These are phyloP conservation scores for Escovopsis sp. DNA, from an alignment of 2,329 filamentous ascomycete species.

Conservation along the genomic window DNA sequence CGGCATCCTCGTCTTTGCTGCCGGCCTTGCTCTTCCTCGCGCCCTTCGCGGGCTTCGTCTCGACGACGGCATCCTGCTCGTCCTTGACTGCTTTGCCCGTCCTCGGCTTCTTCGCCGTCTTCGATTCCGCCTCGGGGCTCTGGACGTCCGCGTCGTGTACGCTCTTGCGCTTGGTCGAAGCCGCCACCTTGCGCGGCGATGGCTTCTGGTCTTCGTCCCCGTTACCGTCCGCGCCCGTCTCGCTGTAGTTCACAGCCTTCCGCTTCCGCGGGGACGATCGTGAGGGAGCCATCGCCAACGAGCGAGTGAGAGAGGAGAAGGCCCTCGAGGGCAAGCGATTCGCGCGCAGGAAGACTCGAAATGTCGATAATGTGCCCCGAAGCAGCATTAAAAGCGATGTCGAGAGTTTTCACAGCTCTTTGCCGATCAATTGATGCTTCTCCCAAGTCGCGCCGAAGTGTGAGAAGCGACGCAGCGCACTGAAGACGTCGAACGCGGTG, in stretches of 20 bases:
- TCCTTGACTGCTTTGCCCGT: constrained; percentile 15
- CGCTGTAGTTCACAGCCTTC: constrained; percentile 18
- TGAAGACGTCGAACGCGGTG: constrained; percentile 4
- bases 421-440: too few species aligned
- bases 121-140: background rate
- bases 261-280: constrained; percentile 18
- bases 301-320: too few species aligned
- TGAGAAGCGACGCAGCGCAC: background rate
- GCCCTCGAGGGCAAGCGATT: too few species aligned
- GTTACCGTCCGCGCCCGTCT: constrained; percentile 7
- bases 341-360: too few species aligned
- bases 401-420: too few species aligned
- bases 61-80: background rate
- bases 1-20: constrained; percentile 24
- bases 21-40: constrained; percentile 11
- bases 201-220: constrained; percentile 8
- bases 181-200: constrained; percentile 4
- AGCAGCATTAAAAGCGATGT: too few species aligned
- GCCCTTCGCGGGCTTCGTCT: background rate
- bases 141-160: background rate
- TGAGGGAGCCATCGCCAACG: too few species aligned
- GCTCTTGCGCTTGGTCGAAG: constrained; percentile 12
- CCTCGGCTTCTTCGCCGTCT: constrained; percentile 10
- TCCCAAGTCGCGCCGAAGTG: too few species aligned
- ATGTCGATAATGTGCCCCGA: too few species aligned